A percentile compares a stretch with the other conserved stretches of the same genome.
Conservation (phyloP, 441 rosid genomes). For the Macaranga tanarius region DNA sequence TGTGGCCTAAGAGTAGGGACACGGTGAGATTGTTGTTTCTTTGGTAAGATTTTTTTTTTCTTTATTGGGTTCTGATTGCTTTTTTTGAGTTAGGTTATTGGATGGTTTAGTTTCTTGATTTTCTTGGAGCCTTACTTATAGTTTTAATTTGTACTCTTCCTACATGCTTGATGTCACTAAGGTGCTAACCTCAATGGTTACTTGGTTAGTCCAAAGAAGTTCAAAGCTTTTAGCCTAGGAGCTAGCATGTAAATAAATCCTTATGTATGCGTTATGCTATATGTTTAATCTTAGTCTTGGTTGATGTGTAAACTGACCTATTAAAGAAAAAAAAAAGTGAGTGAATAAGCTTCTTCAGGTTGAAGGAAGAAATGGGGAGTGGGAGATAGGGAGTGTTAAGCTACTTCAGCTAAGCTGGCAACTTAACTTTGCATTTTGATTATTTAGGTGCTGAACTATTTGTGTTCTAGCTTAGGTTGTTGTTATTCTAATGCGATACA, state of each 20-base stretch:
- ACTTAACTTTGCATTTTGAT: too few species aligned
- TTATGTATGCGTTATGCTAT: too few species aligned
- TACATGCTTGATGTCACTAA: background rate
- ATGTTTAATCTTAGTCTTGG: too few species aligned
- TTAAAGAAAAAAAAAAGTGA: too few species aligned
- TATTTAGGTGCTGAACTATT: background rate
- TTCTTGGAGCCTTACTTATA: background rate
- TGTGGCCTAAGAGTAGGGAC: slow-evolving; percentile 94
- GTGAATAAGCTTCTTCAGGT: background rate
- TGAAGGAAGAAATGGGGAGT: background rate
- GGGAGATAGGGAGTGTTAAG: too few species aligned
- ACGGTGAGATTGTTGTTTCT: slow-evolving; percentile 72
- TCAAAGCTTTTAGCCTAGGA: too few species aligned
- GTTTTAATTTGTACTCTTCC: background rate
- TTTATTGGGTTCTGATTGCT: background rate
- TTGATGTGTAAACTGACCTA: too few species aligned
- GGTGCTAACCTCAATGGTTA: too few species aligned
- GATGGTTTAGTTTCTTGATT: background rate
- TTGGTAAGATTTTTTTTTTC: slow-evolving; percentile 44
- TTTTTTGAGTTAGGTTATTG: background rate
- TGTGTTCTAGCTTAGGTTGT: background rate
- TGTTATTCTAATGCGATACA: background rate
- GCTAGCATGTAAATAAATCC: too few species aligned
- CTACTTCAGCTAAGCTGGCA: too few species aligned
- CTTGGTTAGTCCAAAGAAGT: too few species aligned